Percentiles rank a stretch among this genome's conserved stretches.
Evolutionary conservation across 331 rosid species (phyloP).

Genomic region (Quercus lobata): DNA sequence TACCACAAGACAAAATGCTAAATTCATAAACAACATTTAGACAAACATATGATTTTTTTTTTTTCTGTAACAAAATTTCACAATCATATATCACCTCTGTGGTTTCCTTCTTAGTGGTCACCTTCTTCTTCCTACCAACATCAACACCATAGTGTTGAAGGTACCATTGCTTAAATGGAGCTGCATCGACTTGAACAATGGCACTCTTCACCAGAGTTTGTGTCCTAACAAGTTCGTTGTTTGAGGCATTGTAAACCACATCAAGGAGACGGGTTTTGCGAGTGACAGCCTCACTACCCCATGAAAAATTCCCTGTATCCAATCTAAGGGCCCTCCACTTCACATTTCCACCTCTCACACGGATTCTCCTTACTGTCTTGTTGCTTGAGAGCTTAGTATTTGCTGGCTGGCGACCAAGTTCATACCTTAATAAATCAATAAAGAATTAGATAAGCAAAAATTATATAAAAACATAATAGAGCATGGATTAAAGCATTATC

Average conservation of each 20-base stretch:
- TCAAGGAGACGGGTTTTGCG: slow-evolving; percentile 46
- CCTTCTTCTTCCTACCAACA: slow-evolving; percentile 49
- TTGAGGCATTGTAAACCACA: slow-evolving; percentile 58
- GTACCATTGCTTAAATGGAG: slow-evolving; percentile 62
- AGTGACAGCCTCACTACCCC: slow-evolving; percentile 55
- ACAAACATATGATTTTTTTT: background rate
- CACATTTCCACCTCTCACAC: slow-evolving; percentile 57
- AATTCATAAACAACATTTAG: background rate
- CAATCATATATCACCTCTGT: slow-evolving; percentile 29
- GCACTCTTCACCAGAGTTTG: slow-evolving; percentile 54
- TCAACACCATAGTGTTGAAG: slow-evolving; percentile 60
- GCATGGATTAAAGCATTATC: background rate
- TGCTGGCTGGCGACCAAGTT: slow-evolving; percentile 56
- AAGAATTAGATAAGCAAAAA: background rate
- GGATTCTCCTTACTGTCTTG: slow-evolving; percentile 47
- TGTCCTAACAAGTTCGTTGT: slow-evolving; percentile 53
- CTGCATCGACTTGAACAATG: slow-evolving; percentile 55
- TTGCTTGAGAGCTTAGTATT: slow-evolving; percentile 49
- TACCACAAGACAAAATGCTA: background rate
- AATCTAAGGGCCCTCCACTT: slow-evolving; percentile 55
- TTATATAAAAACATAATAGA: background rate
- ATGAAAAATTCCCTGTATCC: slow-evolving; percentile 50
- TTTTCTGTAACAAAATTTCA: background rate
- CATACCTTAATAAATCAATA: slow-evolving; percentile 31
- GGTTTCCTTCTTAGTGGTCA: slow-evolving; percentile 35